Base-by-base conservation (phyloP, 768 basidiomycete genomes). In the Boletus vermiculosoides region DNA sequence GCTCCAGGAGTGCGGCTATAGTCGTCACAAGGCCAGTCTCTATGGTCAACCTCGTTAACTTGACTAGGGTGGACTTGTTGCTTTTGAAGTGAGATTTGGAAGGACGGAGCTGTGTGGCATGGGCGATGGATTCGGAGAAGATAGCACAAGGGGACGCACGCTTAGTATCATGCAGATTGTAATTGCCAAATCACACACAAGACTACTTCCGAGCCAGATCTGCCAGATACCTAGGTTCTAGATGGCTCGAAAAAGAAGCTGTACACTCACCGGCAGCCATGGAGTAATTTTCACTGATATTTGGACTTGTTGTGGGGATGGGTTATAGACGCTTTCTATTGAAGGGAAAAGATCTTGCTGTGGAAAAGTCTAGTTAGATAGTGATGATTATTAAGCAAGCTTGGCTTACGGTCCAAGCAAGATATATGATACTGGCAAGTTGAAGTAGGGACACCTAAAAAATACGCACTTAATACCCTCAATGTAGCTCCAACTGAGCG, bases 1-100 rank as follows among this genome's bases (percentile, higher is more conserved):
- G 46, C 37, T 70, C 66, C 2, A 62, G 9, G 18, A 67, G 48
- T 0, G 59, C 59, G 3, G 68, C 56, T 4, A 45, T 31, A 4
- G 66, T 58, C 9, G 68, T 70, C 11, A 70, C 46, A 13, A 62
- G 51, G 4, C 68, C 66, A 0, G 66, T 70, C 36, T 70, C 66
- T 16, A 68, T 50, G 23, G 66, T 62, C 13, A 69, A 39, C 48
- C 39, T 67, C 1, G 59, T 69, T 5, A 67, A 34, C 33, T 54
- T 64, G 41, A 39, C 30, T 7, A 63, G 22, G 9, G 18, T 45
- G 1, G 47, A 58, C 2, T 44, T 64, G 16, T 20, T 58, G 6
- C 33, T 33, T 5, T 10, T 16, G 30, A 62, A 58, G 25, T 40
- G 10, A 3, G 57, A 54, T 22, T 53, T 42, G 13, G 59, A 54